Evolutionary conservation across 2,329 filamentous ascomycete genomes (phyloP).

Genomic region (Remersonia thermophila): DNA sequence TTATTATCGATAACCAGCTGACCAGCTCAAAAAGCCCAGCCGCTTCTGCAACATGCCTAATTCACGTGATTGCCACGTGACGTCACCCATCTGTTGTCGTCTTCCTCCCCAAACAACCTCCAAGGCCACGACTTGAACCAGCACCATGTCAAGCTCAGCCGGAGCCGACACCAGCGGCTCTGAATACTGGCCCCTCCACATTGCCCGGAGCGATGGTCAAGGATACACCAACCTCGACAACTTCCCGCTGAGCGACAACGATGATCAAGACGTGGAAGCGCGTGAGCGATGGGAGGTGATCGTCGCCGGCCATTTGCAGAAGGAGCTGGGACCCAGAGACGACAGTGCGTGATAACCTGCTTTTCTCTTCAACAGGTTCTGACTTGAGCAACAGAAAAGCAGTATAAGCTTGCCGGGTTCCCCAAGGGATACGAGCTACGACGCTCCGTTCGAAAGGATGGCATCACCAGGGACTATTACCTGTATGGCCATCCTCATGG

Average conservation of each 20-base stretch:
- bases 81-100: background rate
- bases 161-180: background rate
- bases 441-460: conserved; percentile 24
- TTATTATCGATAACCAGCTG: no score
- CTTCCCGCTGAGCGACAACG: conserved; percentile 13
- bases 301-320: conserved; percentile 15
- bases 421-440: conserved; percentile 19
- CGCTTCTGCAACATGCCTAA: no score
- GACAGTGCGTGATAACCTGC: conserved; percentile 16
- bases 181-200: conserved; percentile 23
- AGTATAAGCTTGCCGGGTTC: conserved; percentile 17
- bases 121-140: background rate
- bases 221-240: conserved; percentile 19
- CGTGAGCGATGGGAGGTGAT: conserved; percentile 18
- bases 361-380: background rate
- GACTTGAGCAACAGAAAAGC: conserved; percentile 11
- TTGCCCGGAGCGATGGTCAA: conserved; percentile 34
- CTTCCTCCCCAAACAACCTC: no score
- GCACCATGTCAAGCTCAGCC: conserved; percentile 5
- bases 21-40: no score
- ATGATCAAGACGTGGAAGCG: conserved; percentile 22
- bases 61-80: conserved; percentile 1
- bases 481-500: conserved; percentile 38
- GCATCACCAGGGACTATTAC: conserved; percentile 31
- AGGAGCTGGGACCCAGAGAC: conserved; percentile 13